Evolutionary conservation across 805 yeast species (phyloP).

Genomic region (Cyberlindnera mrakii): DNA sequence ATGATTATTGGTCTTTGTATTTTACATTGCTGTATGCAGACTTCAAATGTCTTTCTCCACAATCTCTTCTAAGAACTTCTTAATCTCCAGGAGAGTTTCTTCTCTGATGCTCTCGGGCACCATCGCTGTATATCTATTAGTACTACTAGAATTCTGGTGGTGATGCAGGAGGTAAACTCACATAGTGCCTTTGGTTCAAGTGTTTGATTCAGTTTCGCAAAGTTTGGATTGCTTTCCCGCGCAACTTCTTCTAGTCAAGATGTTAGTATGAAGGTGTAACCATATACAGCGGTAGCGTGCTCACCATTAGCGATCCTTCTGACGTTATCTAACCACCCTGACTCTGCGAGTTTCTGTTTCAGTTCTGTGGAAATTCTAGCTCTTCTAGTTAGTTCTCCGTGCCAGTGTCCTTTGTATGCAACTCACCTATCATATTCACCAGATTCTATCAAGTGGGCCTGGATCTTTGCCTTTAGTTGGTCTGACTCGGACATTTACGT

Average conservation of each 20-base stretch:
- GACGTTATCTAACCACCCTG: slow-evolving; percentile 85
- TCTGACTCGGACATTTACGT: slow-evolving; percentile 8
- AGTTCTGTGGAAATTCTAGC: slow-evolving; percentile 28
- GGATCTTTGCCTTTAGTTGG: slow-evolving; percentile 53
- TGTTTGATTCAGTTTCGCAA: slow-evolving; percentile 42
- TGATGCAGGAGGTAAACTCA: slow-evolving; percentile 18
- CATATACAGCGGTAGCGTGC: slow-evolving; percentile 3
- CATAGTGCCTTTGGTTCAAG: slow-evolving; percentile 64
- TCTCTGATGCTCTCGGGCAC: slow-evolving; percentile 63
- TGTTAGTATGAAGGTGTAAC: slow-evolving; percentile 1
- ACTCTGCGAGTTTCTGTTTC: slow-evolving; percentile 57
- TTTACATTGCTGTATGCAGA: neutral
- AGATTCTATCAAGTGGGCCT: slow-evolving; percentile 61
- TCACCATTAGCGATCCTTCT: slow-evolving; percentile 49
- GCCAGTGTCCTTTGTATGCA: slow-evolving; percentile 27
- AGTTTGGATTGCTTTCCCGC: slow-evolving; percentile 40
- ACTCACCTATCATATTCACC: slow-evolving; percentile 62
- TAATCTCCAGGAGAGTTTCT: slow-evolving; percentile 52
- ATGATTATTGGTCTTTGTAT: neutral
- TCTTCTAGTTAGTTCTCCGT: neutral
- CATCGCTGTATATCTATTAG: slow-evolving; percentile 30
- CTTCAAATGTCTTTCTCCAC: slow-evolving; percentile 29
- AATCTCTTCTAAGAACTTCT: slow-evolving; percentile 48
- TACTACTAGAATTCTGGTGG: neutral
- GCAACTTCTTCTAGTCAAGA: slow-evolving; percentile 28